phyloP scores from a whole-genome alignment of 176 grass and related monocot genomes.

The Triticum urartu region DNA sequence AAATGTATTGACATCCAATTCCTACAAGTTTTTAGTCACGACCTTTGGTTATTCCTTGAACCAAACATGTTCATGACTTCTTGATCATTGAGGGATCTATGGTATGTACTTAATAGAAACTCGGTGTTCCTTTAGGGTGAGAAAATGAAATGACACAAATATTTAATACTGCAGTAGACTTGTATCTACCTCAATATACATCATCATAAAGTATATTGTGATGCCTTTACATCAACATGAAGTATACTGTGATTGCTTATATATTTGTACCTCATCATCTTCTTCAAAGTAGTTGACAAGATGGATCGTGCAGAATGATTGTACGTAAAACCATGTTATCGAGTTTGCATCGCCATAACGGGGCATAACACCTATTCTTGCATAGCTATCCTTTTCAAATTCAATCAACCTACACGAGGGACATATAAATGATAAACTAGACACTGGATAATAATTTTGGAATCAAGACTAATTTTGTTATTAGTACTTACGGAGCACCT shows the following conservation, averaged over 20 bases:
- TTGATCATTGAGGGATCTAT: neutral
- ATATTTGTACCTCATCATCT: slow-evolving; percentile 23
- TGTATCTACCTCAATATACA: neutral
- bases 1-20: neutral
- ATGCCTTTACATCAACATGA: neutral
- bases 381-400: slow-evolving; percentile 29
- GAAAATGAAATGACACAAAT: neutral
- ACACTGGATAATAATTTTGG: neutral
- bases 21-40: neutral
- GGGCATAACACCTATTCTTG: slow-evolving; percentile 43
- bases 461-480: neutral
- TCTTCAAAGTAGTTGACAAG: slow-evolving; percentile 31
- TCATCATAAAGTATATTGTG: too few relatives aligned
- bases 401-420: neutral
- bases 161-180: neutral
- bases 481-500: slow-evolving; percentile 31
- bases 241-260: neutral
- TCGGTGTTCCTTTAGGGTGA: neutral
- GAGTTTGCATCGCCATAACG: slow-evolving; percentile 31
- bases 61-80: neutral
- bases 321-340: slow-evolving; percentile 32
- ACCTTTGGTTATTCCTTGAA: neutral
- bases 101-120: neutral
- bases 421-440: neutral
- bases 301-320: slow-evolving; percentile 37